These are phyloP conservation scores for Pythium chondricola DNA, from an alignment of 352 stramenopile species.

Conservation along the genomic window DNA sequence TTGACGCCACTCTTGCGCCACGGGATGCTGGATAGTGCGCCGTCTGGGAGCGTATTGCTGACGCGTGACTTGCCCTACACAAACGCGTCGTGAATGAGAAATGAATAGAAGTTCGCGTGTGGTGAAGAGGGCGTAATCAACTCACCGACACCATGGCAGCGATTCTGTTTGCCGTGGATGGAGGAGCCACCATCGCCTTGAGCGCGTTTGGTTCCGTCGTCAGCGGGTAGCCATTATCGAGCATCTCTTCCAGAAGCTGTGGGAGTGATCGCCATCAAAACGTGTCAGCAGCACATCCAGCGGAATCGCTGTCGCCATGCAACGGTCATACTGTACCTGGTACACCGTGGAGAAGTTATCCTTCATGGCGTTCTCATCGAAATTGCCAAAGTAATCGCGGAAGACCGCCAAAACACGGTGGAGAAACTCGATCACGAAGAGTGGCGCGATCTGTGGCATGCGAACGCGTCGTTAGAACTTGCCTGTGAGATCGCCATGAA, in stretches of 20 bases:
- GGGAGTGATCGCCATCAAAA: too few species aligned
- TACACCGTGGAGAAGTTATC: slow-evolving; percentile 98
- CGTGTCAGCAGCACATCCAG: too few species aligned
- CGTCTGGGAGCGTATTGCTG: slow-evolving; percentile 88
- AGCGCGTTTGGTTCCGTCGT: slow-evolving; percentile 97
- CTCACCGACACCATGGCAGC: slow-evolving; percentile 77
- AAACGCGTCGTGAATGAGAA: too few species aligned
- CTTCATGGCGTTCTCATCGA: slow-evolving; percentile 96
- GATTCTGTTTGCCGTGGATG: slow-evolving; percentile 90
- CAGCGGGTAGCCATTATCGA: slow-evolving; percentile 96
- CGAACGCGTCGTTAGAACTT: too few species aligned
- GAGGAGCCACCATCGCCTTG: slow-evolving; percentile 95
- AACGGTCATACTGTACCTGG: slow-evolving; percentile 55
- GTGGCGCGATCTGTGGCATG: slow-evolving; percentile 50
- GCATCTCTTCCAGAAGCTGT: slow-evolving; percentile 94
- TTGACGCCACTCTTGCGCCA: slow-evolving; percentile 95
- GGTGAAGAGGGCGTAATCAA: too few species aligned
- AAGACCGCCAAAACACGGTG: slow-evolving; percentile 96
- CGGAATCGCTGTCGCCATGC: too few species aligned
- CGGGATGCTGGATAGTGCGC: slow-evolving; percentile 94
- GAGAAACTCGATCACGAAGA: slow-evolving; percentile 96
- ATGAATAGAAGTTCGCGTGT: too few species aligned
- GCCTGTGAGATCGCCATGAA: too few species aligned
- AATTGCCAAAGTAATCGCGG: slow-evolving; percentile 95
- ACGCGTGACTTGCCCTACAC: slow-evolving; percentile 80